phyloP scores from a whole-genome alignment of 805 yeast species.

The Suhomyces tanzawaensis region DNA sequence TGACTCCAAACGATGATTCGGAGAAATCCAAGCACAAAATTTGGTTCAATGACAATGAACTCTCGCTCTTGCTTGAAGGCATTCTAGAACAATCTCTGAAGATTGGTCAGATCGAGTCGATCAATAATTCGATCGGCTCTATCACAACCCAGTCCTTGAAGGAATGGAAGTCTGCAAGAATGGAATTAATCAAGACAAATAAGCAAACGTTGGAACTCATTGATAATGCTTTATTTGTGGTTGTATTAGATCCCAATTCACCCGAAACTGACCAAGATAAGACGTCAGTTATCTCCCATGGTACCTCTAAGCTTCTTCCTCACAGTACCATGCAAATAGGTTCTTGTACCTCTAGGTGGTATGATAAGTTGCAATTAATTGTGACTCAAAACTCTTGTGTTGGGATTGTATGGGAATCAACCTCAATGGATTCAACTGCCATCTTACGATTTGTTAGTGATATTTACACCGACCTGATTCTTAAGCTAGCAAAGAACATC shows the following conservation, averaged over 20 bases:
- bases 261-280: constrained; percentile 49
- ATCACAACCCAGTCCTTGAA: constrained; percentile 53
- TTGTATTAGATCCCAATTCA: constrained; percentile 46
- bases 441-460: constrained; percentile 56
- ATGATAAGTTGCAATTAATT: constrained; percentile 55
- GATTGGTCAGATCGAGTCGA: constrained; percentile 36
- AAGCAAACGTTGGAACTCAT: constrained; percentile 33
- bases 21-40: constrained; percentile 32
- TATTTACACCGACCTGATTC: constrained; percentile 55
- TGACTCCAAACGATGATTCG: constrained; percentile 27
- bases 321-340: constrained; percentile 52
- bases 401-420: constrained; percentile 58
- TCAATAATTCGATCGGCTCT: constrained; percentile 50
- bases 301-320: constrained; percentile 42
- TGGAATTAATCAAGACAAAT: constrained; percentile 41
- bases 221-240: constrained; percentile 51
- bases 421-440: constrained; percentile 58
- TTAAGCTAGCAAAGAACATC: constrained; percentile 56
- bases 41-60: constrained; percentile 54
- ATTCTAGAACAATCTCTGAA: constrained; percentile 39
- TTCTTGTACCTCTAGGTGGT: constrained; percentile 58
- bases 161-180: constrained; percentile 48
- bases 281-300: constrained; percentile 50
- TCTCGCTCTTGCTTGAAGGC: constrained; percentile 41
- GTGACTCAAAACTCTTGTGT: constrained; percentile 56